Evolutionary conservation across 306 rosid species (phyloP), one percentile per base, ranked within the genome.

Genomic region (Rosa persica): DNA sequence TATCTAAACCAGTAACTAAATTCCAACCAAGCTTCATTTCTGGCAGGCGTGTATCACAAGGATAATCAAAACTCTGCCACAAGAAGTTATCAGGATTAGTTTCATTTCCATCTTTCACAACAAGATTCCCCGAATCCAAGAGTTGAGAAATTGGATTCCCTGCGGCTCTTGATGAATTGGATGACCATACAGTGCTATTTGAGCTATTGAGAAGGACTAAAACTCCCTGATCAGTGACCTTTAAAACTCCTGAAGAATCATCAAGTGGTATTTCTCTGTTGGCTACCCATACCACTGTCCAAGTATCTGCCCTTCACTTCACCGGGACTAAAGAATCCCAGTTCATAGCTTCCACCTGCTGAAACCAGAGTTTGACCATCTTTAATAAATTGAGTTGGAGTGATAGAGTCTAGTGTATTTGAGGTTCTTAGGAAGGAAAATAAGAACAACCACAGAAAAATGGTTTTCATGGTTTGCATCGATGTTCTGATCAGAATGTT

Each of bases 31-130:
- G 0, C 55, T 57, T 72, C 88, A 86, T 22, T 2, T 25, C 34
- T 22, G 80, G 74, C 16, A 86, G 15, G 3, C 40, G 5, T 25
- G 68, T 11, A 30, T 86, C 7, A 8, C 78, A 36, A 8, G 87
- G 88, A 22, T 83, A 27, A 19, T 85, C 44, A 70, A 83, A 79
- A 75, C 90, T 89, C 71, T 83, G 83, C 90, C 93, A 89, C 25
- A 83, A 7, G 2, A 25, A 61, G 68, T 42, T 4, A 12, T 6
- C 22, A 12, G 23, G 52, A 19, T 51, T 57, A 0, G 54, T 42
- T 55, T 73, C 67, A 15, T 55, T n/a, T 23, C 17, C 27, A 39
- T 86, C 81, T 43, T 25, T 49, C 83, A 89, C 62, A 23, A 85
- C 79, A 47, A 89, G 82, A 69, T 87, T 89, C 6, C 93, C 93